Evolutionary conservation across 495 filamentous ascomycete species (phyloP), one percentile per base, ranked within the genome.

Genomic region (Penicillium riverlandense): DNA sequence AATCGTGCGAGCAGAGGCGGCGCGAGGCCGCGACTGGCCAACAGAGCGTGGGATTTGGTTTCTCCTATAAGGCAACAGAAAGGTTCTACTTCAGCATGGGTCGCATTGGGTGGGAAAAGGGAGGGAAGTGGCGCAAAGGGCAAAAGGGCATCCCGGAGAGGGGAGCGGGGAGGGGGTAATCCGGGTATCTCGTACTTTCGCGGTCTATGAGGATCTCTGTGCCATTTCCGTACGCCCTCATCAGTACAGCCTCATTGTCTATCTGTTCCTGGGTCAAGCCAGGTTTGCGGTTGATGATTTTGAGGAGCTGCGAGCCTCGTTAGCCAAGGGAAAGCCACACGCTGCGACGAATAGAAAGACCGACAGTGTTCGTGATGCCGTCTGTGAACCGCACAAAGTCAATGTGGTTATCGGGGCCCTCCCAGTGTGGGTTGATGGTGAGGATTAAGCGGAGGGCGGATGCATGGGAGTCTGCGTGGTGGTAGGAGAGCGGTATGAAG

Each of bases 191-290:
- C 78, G 76, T 83, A 82, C 92, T 83, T 70, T 96, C 86, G 45
- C 92, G 86, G 69, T 99, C 94, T 69, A 99, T 97, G 50, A 99
- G 79, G 40, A 97, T 75, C 57, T 94, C 88, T 44, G 92, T 96
- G 43, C 89, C 89, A 59, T 91, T 82, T 51, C 92, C 92, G 63
- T 97, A 99, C 40, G 92, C 92, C 50, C 92, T 80, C 58, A 99
- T 75, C 44, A 99, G 75, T 51, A 99, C 78, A 9, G 94, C 87
- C 52, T 95, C 88, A 37, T 79, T 74, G 65, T 99, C 90, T 50
- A 90, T 69, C 57, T 95, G 64, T 41, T 87, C 79, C 52, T 86
- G 72, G 13, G 85, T 83, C 48, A 83, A 73, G n/a, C 85, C 87
- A 6, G 84, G 74, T 34, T 78, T 80, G 63, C 77, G 80, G 61